A percentile compares a stretch with the other conserved stretches of the same genome.
These are phyloP conservation scores for Dothistroma septosporum DNA, from an alignment of 2,329 filamentous ascomycete genomes.

Conservation along the genomic window DNA sequence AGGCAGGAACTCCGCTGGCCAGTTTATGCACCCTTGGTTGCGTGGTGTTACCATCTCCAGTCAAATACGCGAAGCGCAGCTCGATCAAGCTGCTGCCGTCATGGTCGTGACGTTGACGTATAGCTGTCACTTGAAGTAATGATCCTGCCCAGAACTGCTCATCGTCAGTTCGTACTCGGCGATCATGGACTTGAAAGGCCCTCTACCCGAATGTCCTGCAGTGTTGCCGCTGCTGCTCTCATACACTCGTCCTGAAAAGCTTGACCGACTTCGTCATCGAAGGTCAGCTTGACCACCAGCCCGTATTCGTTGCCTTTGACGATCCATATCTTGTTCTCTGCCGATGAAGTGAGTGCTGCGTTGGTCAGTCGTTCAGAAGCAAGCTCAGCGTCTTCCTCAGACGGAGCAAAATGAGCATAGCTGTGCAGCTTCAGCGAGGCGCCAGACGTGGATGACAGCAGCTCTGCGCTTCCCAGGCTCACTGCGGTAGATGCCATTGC, in stretches of 20 bases:
- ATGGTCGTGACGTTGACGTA: not conserved
- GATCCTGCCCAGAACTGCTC: conserved; percentile 24
- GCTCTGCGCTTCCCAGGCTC: not conserved
- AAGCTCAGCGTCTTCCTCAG: conserved; percentile 13
- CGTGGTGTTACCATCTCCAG: conserved; percentile 13
- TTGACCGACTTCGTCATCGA: not conserved
- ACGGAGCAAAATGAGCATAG: conserved; percentile 21
- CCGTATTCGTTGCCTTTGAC: conserved; percentile 33
- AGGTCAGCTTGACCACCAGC: conserved; percentile 22
- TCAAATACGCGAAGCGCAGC: conserved; percentile 23
- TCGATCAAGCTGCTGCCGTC: conserved; percentile 6
- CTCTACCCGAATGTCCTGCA: not conserved
- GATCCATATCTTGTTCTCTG: conserved; percentile 30
- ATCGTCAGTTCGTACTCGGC: not conserved
- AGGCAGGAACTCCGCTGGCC: conserved; percentile 21
- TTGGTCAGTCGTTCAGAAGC: conserved; percentile 7
- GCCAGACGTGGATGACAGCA: conserved; percentile 9
- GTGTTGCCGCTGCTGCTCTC: not conserved
- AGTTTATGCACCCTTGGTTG: conserved; percentile 22
- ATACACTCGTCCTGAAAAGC: not conserved
- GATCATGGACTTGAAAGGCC: not conserved
- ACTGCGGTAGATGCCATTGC: conserved; percentile 3
- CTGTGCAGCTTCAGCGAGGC: conserved; percentile 22
- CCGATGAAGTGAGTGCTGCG: conserved; percentile 6
- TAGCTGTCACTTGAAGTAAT: not conserved